These are phyloP conservation scores for Geranium incanum DNA, from an alignment of 441 rosid genomes.

Conservation along the genomic window DNA sequence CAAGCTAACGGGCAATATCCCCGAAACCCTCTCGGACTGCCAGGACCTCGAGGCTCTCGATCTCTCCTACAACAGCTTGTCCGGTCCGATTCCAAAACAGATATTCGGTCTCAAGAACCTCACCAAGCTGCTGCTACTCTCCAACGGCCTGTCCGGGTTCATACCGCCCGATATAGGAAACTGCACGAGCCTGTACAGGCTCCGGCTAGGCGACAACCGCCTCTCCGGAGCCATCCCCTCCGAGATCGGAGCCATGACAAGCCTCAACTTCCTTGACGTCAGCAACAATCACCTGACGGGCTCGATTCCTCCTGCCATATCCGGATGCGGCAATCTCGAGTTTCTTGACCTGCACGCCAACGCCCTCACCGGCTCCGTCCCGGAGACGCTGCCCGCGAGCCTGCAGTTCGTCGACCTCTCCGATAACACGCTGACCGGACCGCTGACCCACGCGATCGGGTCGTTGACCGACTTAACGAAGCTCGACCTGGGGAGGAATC, in stretches of 20 bases:
- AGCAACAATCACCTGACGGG: constrained; percentile 43
- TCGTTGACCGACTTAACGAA: constrained; percentile 60
- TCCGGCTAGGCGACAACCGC: constrained; percentile 43
- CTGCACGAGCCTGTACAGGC: constrained; percentile 45
- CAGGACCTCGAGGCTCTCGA: constrained; percentile 80
- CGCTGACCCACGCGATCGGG: constrained; percentile 45
- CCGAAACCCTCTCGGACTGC: constrained; percentile 57
- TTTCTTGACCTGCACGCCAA: constrained; percentile 80
- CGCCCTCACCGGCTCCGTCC: constrained; percentile 60
- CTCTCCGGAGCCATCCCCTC: constrained; percentile 45
- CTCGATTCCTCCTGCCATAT: constrained; percentile 41
- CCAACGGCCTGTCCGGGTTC: constrained; percentile 49
- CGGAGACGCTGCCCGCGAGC: constrained; percentile 60
- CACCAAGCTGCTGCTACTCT: constrained; percentile 69
- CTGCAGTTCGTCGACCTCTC: constrained; percentile 64
- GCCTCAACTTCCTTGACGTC: constrained; percentile 48
- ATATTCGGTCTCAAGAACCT: constrained; percentile 61
- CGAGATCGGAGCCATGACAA: constrained; percentile 45
- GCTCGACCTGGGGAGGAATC: constrained; percentile 62
- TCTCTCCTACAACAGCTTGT: constrained; percentile 68
- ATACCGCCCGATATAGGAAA: constrained; percentile 57
- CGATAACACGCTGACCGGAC: constrained; percentile 55
- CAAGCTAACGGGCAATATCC: constrained; percentile 64
- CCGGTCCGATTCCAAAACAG: constrained; percentile 59
- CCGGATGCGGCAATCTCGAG: constrained; percentile 59